Evolutionary conservation across 495 filamentous ascomycete genomes (phyloP).

Genomic region (Penicillium canariense): DNA sequence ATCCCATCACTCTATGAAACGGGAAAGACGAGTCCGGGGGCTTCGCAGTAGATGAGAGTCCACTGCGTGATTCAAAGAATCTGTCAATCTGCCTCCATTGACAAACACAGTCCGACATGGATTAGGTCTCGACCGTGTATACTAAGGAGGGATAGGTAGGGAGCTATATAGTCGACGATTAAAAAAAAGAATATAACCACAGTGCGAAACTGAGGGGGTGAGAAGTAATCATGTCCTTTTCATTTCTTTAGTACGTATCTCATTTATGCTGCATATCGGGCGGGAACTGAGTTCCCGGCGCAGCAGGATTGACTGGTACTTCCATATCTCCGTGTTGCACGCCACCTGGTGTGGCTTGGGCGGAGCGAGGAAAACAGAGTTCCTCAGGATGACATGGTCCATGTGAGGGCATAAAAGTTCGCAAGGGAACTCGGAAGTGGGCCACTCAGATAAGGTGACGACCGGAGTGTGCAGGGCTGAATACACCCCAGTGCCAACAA

Average conservation of each 20-base stretch:
- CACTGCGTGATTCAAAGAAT: slow-evolving; percentile 23
- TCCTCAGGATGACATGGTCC: neutral
- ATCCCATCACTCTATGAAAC: slow-evolving; percentile 17
- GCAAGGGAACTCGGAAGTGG: too few relatives aligned
- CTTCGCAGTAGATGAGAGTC: slow-evolving; percentile 33
- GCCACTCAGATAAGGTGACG: neutral
- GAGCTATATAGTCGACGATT: neutral
- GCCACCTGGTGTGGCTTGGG: neutral
- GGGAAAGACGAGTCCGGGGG: slow-evolving; percentile 23
- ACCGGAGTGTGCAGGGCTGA: neutral
- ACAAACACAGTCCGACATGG: slow-evolving; percentile 54
- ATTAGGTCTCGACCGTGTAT: slow-evolving; percentile 48
- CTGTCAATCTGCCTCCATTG: slow-evolving; percentile 48
- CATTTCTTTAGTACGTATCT: slow-evolving; percentile 22
- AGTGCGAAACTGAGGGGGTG: neutral
- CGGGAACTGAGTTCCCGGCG: neutral
- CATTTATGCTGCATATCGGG: neutral
- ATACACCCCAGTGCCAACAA: neutral
- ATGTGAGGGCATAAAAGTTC: neutral
- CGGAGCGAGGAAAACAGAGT: neutral
- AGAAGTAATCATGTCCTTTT: slow-evolving; percentile 9
- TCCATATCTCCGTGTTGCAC: neutral
- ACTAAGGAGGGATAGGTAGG: slow-evolving; percentile 40
- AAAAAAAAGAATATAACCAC: neutral
- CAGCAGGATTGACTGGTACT: neutral